Percentiles rank a stretch among this genome's conserved stretches.
phyloP scores from a whole-genome alignment of 306 rosid genomes.

The Neltuma alba region DNA sequence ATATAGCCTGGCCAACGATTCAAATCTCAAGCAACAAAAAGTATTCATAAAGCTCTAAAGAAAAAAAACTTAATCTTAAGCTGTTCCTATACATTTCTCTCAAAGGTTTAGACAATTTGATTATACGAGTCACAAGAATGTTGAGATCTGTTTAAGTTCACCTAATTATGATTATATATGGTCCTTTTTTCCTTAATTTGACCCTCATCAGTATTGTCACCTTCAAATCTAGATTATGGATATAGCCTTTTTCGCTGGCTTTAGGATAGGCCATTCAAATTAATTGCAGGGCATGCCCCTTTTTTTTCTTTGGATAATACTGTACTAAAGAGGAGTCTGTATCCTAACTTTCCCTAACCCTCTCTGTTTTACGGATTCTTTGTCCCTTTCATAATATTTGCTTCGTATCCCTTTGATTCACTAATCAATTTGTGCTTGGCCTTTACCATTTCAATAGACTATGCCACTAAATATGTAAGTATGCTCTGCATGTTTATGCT shows the following conservation, averaged over 20 bases:
- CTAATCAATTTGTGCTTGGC: neutral
- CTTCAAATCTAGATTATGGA: neutral
- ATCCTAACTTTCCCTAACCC: neutral
- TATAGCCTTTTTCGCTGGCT: no score
- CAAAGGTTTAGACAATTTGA: neutral
- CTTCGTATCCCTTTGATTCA: neutral
- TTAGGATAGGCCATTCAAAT: no score
- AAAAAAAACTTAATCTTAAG: neutral
- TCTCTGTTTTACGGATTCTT: neutral
- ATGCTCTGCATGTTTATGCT: neutral
- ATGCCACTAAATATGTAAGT: no score
- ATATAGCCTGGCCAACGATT: neutral
- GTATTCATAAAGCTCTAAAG: neutral
- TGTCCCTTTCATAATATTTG: neutral
- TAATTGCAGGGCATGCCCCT: no score
- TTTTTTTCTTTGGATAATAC: no score
- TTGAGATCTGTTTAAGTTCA: neutral
- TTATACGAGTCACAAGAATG: neutral
- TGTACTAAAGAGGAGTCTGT: neutral
- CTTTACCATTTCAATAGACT: neutral
- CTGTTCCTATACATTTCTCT: neutral
- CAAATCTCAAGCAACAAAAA: neutral
- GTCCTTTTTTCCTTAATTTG: neutral
- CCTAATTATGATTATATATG: neutral
- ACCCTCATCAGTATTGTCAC: neutral